Evolutionary conservation across 106 monocot species (phyloP).

Genomic region (Gastrodia elata): DNA sequence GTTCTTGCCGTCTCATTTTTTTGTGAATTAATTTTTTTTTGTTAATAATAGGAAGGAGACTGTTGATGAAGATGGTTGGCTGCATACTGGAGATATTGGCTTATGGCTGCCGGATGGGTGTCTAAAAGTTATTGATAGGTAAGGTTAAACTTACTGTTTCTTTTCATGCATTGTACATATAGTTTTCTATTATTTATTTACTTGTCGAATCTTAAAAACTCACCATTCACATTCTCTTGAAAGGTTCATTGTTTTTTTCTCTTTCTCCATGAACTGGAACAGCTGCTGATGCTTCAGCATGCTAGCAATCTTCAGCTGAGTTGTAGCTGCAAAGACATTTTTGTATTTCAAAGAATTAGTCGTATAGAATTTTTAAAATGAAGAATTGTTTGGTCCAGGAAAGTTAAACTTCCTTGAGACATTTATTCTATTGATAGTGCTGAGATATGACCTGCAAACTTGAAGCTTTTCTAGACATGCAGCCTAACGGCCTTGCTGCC

Average conservation of each 20-base stretch:
- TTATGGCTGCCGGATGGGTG: constrained; percentile 87
- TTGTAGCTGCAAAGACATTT: background rate
- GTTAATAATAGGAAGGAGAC: constrained; percentile 56
- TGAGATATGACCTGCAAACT: too few species aligned
- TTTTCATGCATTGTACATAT: background rate
- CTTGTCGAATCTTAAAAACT: background rate
- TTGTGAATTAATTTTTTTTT: constrained; percentile 11
- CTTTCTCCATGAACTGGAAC: background rate
- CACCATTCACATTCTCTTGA: background rate
- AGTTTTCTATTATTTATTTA: background rate
- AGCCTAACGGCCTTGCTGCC: too few species aligned
- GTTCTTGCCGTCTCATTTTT: background rate
- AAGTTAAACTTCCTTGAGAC: background rate
- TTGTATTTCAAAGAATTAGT: background rate
- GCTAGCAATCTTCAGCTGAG: background rate
- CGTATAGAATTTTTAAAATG: background rate
- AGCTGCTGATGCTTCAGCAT: background rate
- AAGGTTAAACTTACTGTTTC: background rate
- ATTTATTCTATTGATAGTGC: background rate
- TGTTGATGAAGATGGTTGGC: constrained; percentile 91
- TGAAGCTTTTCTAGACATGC: too few species aligned
- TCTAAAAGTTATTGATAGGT: constrained; percentile 92
- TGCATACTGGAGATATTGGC: constrained; percentile 97
- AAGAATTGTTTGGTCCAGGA: background rate
- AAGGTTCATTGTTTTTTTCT: background rate